Evolutionary conservation across 23 red algal genomes (phyloP), one percentile per base, ranked within the genome.

Genomic region (Pyropia haitanensis): DNA sequence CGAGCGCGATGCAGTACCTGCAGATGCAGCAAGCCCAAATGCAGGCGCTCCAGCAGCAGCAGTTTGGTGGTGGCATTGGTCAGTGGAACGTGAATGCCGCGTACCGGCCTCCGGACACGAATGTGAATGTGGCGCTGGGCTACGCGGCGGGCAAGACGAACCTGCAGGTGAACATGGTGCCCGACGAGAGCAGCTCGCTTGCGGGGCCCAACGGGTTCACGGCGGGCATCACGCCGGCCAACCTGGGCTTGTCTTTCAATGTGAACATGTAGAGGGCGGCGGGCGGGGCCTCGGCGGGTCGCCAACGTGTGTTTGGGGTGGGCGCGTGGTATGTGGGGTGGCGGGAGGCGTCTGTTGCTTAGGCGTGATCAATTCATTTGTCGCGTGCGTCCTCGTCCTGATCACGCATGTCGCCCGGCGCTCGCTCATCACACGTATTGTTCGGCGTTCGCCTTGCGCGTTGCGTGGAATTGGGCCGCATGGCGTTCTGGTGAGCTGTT

Each of bases 1-100:
- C 75, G 22, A 74, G 74, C n/a, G 91, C 91, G 14, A 86, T 96
- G 77, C 84, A 96, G 56, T 88, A 85, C 62, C 64, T 96, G 71
- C 91, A 96, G 72, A 58, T 96, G 83, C 91, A 96, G 70, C 91
- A 96, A 70, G 86, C 77, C 21, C 91, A 96, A 53, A 87, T 96
- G 82, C 75, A 85, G 50, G 77, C 78, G 61, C 77, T 96, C 29
- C 91, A 96, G 58, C 77, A 87, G 50, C 91, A 96, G 39, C 78
- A 80, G 56, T 89, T 85, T 50, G 91, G 91, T 56, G 91, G 91
- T 21, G 64, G 75, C 18, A 31, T 75, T 8, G 91, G 91, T 1
- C 83, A 96, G 39, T 96, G 91, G 91, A 96, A 96, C 53, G 70
- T 89, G 34, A 78, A 79, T 15, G 82, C 84, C 20, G 84, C 84